Evolutionary conservation across 805 yeast species (phyloP).

Genomic region (Pichia scutulata): DNA sequence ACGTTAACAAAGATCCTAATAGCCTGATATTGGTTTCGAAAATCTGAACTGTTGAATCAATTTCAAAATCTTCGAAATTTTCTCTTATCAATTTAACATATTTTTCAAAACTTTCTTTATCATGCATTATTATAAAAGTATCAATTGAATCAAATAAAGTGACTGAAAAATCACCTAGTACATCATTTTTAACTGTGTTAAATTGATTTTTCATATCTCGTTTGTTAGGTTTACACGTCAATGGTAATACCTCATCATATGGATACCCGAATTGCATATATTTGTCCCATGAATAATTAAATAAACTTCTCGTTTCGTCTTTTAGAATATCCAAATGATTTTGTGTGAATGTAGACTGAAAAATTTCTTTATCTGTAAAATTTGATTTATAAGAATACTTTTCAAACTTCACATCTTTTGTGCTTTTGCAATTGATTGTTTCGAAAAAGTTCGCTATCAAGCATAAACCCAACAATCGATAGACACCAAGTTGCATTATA

Average conservation of each 20-base stretch:
- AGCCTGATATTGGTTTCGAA: constrained; percentile 81
- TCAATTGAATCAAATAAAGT: constrained; percentile 78
- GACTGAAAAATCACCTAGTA: constrained; percentile 73
- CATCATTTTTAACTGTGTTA: constrained; percentile 68
- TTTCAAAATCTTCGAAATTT: constrained; percentile 39
- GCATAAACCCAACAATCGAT: neutral
- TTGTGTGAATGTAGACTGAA: constrained; percentile 21
- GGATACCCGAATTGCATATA: constrained; percentile 72
- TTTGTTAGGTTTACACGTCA: constrained; percentile 60
- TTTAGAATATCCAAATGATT: constrained; percentile 21
- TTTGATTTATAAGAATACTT: constrained; percentile 13
- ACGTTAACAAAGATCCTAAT: constrained; percentile 72
- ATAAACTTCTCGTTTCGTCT: constrained; percentile 46
- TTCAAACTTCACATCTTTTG: neutral
- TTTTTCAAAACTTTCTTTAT: constrained; percentile 45
- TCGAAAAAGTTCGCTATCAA: neutral
- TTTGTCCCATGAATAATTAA: constrained; percentile 67
- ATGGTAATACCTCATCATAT: constrained; percentile 71
- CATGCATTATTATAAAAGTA: constrained; percentile 65
- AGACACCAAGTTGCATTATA: neutral
- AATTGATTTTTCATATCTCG: constrained; percentile 47
- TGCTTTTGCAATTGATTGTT: neutral
- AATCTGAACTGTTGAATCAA: constrained; percentile 72
- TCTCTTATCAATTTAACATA: constrained; percentile 35
- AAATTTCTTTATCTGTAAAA: constrained; percentile 16